A percentile compares a stretch with the other conserved stretches of the same genome.
Evolutionary conservation across 192 early-diverging fungal species (phyloP).

Genomic region (Mortierella hygrophila): DNA sequence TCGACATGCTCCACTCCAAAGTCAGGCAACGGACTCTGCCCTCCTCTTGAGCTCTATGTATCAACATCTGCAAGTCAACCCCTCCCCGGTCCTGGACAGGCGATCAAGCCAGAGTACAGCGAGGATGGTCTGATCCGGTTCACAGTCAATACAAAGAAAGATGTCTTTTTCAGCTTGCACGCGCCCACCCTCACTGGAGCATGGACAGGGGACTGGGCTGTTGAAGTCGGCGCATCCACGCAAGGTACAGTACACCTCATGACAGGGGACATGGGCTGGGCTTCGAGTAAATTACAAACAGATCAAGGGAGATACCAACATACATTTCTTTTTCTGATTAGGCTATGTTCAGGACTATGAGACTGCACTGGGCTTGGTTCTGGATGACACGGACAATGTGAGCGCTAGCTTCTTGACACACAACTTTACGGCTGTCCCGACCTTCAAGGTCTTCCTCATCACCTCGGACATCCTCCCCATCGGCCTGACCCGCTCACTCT

Average conservation of each 20-base stretch:
- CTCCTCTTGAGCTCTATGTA: constrained; percentile 29
- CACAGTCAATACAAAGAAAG: constrained; percentile 36
- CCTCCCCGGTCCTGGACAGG: constrained; percentile 49
- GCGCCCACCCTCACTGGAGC: constrained; percentile 15
- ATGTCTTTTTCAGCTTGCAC: constrained; percentile 49
- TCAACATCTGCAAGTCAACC: constrained; percentile 37
- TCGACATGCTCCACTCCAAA: constrained; percentile 44
- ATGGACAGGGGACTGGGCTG: constrained; percentile 50
- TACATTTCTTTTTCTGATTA: constrained; percentile 16
- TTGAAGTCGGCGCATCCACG: constrained; percentile 48
- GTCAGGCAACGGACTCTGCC: constrained; percentile 7
- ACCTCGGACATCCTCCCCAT: constrained; percentile 25
- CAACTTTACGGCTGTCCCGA: constrained; percentile 36
- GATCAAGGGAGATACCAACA: not conserved
- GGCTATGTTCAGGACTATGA: constrained; percentile 39
- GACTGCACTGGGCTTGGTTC: constrained; percentile 23
- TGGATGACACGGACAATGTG: constrained; percentile 57
- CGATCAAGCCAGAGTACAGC: constrained; percentile 10
- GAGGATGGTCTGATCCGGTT: constrained; percentile 42
- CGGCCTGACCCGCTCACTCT: constrained; percentile 59
- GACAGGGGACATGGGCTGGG: not conserved
- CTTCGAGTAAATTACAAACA: not conserved
- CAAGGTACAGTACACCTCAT: constrained; percentile 36
- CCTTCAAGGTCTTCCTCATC: constrained; percentile 42
- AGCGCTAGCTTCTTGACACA: constrained; percentile 54